Conservation (phyloP, 2,329 filamentous ascomycete genomes). For the Pseudocercospora vitis region DNA sequence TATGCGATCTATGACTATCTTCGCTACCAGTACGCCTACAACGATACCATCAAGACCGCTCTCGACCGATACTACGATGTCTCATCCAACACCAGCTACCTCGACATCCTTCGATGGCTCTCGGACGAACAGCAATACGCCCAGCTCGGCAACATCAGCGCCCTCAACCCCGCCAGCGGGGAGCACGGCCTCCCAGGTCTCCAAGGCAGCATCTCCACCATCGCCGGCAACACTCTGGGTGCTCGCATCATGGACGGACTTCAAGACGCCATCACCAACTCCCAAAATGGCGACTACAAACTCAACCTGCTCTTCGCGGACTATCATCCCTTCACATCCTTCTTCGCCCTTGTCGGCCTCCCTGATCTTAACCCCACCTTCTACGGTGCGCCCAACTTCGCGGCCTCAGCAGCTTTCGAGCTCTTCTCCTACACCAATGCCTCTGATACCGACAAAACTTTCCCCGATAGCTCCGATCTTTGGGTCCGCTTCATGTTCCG, state of each 20-base stretch:
- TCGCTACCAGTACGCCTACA: conserved; percentile 55
- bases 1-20: conserved; percentile 58
- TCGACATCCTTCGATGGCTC: conserved; percentile 42
- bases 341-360: conserved; percentile 51
- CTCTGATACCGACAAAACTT: conserved; percentile 10
- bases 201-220: conserved; percentile 41
- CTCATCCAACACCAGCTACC: conserved; percentile 26
- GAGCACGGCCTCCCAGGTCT: conserved; percentile 31
- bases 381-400: conserved; percentile 51
- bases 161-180: conserved; percentile 25
- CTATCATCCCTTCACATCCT: conserved; percentile 51
- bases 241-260: conserved; percentile 39
- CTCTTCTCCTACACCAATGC: conserved; percentile 48
- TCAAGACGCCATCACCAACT: conserved; percentile 32
- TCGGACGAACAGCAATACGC: conserved; percentile 50
- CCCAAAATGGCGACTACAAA: conserved; percentile 32
- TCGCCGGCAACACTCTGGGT: conserved; percentile 41
- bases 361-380: conserved; percentile 46
- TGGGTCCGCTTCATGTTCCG: conserved; percentile 58
- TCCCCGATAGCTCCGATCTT: conserved; percentile 49
- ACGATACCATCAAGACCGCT: conserved; percentile 43
- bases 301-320: conserved; percentile 49
- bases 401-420: conserved; percentile 54
- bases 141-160: conserved; percentile 48
- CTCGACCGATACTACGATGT: conserved; percentile 36